Conservation (phyloP, 345 rosid species). For the Arabis hirsuta region DNA sequence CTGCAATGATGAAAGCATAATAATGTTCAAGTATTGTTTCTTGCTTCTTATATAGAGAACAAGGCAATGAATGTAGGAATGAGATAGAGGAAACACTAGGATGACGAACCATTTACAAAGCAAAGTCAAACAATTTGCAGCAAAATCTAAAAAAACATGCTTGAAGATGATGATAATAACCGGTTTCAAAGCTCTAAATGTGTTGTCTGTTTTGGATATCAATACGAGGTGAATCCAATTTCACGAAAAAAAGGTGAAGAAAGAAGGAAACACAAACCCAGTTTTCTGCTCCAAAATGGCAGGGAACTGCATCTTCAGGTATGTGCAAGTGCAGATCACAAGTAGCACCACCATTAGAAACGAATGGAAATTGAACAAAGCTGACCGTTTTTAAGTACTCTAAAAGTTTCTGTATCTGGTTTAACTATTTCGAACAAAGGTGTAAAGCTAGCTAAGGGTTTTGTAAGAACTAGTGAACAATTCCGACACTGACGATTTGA, state of each 20-base stretch:
- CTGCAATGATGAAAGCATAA: conserved; percentile 43
- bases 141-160: conserved; percentile 3
- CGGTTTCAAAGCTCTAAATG: conserved; percentile 6
- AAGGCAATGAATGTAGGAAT: background rate
- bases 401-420: too few relatives aligned
- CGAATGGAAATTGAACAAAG: conserved; percentile 94
- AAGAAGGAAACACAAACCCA: conserved; percentile 58
- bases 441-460: too few relatives aligned
- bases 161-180: background rate
- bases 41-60: background rate
- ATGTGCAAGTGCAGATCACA: conserved; percentile 91
- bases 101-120: conserved; percentile 6
- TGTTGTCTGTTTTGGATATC: too few relatives aligned
- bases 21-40: background rate
- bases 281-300: conserved; percentile 91
- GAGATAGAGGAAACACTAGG: background rate
- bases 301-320: conserved; percentile 95
- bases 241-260: background rate
- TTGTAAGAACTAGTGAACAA: too few relatives aligned
- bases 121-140: conserved; percentile 2
- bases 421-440: too few relatives aligned
- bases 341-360: conserved; percentile 85
- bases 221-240: background rate
- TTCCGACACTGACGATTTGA: too few relatives aligned
- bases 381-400: too few relatives aligned